These are phyloP conservation scores for Pseudocercospora eumusae DNA, from an alignment of 2,329 filamentous ascomycete species.

Conservation along the genomic window DNA sequence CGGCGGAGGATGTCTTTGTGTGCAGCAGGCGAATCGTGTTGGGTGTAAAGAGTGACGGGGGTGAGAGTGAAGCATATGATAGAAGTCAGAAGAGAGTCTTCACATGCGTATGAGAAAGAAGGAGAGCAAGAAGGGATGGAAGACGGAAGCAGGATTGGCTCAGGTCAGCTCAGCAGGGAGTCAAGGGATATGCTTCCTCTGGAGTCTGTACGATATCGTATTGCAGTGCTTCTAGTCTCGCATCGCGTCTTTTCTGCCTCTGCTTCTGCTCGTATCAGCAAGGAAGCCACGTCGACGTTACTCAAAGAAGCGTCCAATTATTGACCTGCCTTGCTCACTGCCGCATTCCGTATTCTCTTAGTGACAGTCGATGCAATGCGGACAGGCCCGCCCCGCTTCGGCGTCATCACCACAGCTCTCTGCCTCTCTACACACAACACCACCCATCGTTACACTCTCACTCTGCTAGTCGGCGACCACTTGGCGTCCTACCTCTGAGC, in stretches of 20 bases:
- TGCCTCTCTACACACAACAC: not conserved
- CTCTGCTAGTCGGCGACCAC: not conserved
- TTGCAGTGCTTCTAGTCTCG: too few species aligned
- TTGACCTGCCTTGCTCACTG: too few species aligned
- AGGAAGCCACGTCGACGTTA: not conserved
- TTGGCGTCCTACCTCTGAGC: not conserved
- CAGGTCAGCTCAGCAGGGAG: not conserved
- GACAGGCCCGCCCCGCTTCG: too few species aligned
- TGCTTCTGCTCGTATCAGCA: not conserved
- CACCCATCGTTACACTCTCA: not conserved
- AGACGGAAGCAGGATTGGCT: not conserved
- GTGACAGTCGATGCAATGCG: too few species aligned
- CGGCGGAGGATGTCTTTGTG: conserved; percentile 1
- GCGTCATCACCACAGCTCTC: not conserved
- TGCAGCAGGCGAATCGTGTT: not conserved
- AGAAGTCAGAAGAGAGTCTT: not conserved
- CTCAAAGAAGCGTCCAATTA: not conserved
- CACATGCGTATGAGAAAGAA: not conserved
- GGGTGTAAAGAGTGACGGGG: not conserved
- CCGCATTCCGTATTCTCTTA: not conserved
- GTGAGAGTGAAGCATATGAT: not conserved
- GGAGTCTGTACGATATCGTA: too few species aligned
- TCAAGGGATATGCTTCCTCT: too few species aligned
- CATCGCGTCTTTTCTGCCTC: not conserved
- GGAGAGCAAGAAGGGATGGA: not conserved